These are phyloP conservation scores for Gliomastix tumulicola DNA, from an alignment of 2,329 filamentous ascomycete genomes.

Conservation along the genomic window DNA sequence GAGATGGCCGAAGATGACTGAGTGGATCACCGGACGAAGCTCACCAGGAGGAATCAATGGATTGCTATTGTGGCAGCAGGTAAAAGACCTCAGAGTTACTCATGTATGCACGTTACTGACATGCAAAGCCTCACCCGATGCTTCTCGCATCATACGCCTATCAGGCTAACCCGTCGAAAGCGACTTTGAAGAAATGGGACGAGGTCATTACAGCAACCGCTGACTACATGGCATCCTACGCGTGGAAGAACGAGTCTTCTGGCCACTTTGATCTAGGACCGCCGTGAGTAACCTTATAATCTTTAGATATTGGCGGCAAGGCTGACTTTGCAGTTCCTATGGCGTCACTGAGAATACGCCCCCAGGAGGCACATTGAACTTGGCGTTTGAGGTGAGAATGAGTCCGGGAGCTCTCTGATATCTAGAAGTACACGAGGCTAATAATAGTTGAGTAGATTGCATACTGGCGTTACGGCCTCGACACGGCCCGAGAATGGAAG, in stretches of 20 bases:
- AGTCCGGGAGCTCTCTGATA: too few species aligned
- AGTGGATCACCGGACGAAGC: conserved; percentile 12
- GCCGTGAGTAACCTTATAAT: too few species aligned
- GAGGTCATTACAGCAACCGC: conserved; percentile 40
- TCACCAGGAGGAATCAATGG: conserved; percentile 51
- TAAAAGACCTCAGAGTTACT: too few species aligned
- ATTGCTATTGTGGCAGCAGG: conserved; percentile 57
- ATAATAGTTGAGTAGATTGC: too few species aligned
- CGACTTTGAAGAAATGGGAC: conserved; percentile 46
- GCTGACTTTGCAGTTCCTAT: too few species aligned
- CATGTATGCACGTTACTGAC: too few species aligned
- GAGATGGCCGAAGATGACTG: conserved; percentile 30
- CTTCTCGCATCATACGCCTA: conserved; percentile 47
- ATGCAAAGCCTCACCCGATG: conserved; percentile 51
- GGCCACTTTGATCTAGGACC: conserved; percentile 41
- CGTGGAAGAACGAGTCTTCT: conserved; percentile 44
- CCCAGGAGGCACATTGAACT: conserved; percentile 48
- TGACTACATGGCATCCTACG: conserved; percentile 53
- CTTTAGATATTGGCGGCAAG: too few species aligned
- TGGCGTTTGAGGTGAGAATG: conserved; percentile 55
- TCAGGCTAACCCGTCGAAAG: conserved; percentile 12
- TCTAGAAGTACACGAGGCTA: too few species aligned
- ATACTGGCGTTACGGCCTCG: conserved; percentile 55
- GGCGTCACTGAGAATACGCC: conserved; percentile 49
- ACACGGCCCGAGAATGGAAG: conserved; percentile 46